Evolutionary conservation across 2,329 filamentous ascomycete species (phyloP), one percentile per base, ranked within the genome.

Genomic region (Ascochyta koolunga): DNA sequence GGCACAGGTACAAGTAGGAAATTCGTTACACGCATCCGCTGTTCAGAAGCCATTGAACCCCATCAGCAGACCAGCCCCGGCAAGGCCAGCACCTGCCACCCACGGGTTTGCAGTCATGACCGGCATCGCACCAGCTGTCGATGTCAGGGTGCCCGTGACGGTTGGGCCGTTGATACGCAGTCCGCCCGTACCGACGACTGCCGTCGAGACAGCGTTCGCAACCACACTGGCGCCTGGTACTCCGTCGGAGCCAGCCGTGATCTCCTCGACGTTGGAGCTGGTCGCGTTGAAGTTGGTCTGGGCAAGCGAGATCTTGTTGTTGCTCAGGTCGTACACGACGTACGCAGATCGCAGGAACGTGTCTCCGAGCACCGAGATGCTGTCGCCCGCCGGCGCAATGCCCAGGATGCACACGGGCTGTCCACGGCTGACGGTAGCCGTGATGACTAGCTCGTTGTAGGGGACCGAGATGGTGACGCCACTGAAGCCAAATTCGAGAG

Each of bases 281-380:
- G 81, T 82, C 7, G 81, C 76, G 65, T 86, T 85, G 77, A 86
- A 86, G 56, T 81, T 81, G 2, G 85, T 86, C 62, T 84, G 83
- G 3, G 84, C 85, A 18, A 87, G 71, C 2, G 81, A 83, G 60
- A 87, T 85, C 65, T 85, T 77, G 67, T 87, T 86, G 69, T 82
- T 83, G 18, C 69, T 71, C 13, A 87, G 75, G 56, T 87, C 84
- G 69, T 86, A 87, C 2, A 87, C 85, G 38, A 86, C 83, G 65
- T 87, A 87, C 2, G 84, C 84, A 49, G 79, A 83, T 50, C 84
- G 82, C 15, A 87, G 72, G 74, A 87, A 87, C 0, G 84, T 87
- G 68, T 87, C 84, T 25, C 85, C 85, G 1, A 87, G 77, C 6
- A 86, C 80, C 6, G 79, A 69, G 2, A 77, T 71, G 19, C 77